A percentile compares a stretch with the other conserved stretches of the same genome.
Evolutionary conservation across 148 eudicot genomes (phyloP).

Genomic region (Talinum fruticosum): DNA sequence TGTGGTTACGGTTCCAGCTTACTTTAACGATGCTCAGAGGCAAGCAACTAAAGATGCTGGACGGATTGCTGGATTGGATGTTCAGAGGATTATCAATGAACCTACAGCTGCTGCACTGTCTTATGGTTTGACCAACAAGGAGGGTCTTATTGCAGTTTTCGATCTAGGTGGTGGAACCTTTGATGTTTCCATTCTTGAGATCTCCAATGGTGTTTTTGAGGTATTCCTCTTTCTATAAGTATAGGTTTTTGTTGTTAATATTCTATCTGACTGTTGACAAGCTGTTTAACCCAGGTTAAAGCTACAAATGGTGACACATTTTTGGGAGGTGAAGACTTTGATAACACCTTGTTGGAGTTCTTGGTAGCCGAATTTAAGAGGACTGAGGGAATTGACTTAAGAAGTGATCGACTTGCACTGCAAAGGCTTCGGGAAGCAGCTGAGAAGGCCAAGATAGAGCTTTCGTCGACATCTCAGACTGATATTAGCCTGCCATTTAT

Average conservation of each 20-base stretch:
- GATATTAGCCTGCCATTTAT: constrained; percentile 75
- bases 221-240: constrained; percentile 22
- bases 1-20: constrained; percentile 74
- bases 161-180: constrained; percentile 28
- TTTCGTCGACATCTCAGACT: constrained; percentile 71
- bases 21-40: constrained; percentile 79
- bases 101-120: constrained; percentile 87
- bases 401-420: constrained; percentile 60
- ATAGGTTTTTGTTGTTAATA: neutral
- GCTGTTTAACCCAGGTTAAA: neutral
- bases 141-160: constrained; percentile 74
- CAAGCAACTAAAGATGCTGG: constrained; percentile 89
- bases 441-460: constrained; percentile 73
- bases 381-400: constrained; percentile 10
- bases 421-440: constrained; percentile 78
- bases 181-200: constrained; percentile 77
- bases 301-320: neutral
- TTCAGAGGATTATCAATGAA: constrained; percentile 71
- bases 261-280: neutral
- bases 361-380: neutral
- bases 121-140: constrained; percentile 66
- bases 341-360: neutral
- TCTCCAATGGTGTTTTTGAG: constrained; percentile 77
- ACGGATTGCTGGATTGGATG: constrained; percentile 68
- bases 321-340: neutral